Percentiles rank a stretch among this genome's conserved stretches.
Conservation (phyloP, 2,329 filamentous ascomycete species). For the Epichloe sylvatica region DNA sequence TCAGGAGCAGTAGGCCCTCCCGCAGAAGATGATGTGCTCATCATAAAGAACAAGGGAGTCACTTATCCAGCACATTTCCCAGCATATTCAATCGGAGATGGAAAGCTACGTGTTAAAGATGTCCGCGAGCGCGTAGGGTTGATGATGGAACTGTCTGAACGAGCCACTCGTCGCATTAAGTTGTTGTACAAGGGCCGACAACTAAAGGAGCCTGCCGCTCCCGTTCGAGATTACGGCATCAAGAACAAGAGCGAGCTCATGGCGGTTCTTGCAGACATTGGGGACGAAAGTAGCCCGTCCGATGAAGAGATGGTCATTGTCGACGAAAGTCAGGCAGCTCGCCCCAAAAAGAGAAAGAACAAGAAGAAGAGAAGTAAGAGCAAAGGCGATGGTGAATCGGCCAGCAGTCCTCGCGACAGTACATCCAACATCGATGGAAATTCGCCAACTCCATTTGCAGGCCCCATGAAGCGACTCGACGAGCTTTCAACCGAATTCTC, state of each 20-base stretch:
- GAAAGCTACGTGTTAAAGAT: slow-evolving; percentile 52
- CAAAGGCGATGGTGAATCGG: slow-evolving; percentile 24
- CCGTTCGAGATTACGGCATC: slow-evolving; percentile 46
- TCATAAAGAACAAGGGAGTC: slow-evolving; percentile 53
- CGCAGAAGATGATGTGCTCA: slow-evolving; percentile 53
- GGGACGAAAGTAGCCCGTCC: slow-evolving; percentile 22
- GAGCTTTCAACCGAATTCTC: slow-evolving; percentile 52
- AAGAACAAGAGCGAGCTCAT: slow-evolving; percentile 48
- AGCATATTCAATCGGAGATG: slow-evolving; percentile 60
- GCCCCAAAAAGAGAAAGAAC: slow-evolving; percentile 26
- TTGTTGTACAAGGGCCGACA: slow-evolving; percentile 61
- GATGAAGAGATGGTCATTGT: slow-evolving; percentile 31
- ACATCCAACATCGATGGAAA: slow-evolving; percentile 22
- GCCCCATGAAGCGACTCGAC: slow-evolving; percentile 43
- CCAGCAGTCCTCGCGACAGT: slow-evolving; percentile 32
- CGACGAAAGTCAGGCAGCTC: slow-evolving; percentile 21
- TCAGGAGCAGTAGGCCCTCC: not conserved
- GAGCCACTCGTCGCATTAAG: slow-evolving; percentile 40
- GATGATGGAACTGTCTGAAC: slow-evolving; percentile 48
- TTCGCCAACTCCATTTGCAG: slow-evolving; percentile 20
- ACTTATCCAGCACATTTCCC: slow-evolving; percentile 61
- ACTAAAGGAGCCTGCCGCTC: slow-evolving; percentile 48
- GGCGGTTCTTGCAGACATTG: slow-evolving; percentile 27
- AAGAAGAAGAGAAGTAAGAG: slow-evolving; percentile 30
- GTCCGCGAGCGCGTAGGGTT: slow-evolving; percentile 53